Evolutionary conservation across 2,329 filamentous ascomycete species (phyloP), one percentile per base, ranked within the genome.

Genomic region (Zopfia rhizophila): DNA sequence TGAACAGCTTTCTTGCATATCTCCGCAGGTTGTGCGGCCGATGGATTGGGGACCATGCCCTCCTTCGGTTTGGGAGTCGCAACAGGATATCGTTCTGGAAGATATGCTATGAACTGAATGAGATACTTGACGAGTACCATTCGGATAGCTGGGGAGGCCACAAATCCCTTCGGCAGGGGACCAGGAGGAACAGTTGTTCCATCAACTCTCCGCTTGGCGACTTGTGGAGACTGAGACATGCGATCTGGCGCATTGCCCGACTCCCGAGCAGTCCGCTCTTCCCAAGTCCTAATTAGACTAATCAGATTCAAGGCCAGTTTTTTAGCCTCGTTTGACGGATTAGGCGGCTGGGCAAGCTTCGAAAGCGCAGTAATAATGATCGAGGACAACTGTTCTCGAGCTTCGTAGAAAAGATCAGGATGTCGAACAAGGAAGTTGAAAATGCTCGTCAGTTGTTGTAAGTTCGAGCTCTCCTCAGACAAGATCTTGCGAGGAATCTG

Each of bases 371-470:
- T 87, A 44, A 99, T 92, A 67, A 99, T 95, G 54, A 94, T 83
- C 45, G 89, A 84, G 4, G 91, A 86, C 56, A 97, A 95, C 65
- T 93, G 92, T 56, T 99, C 94, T 42, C 94, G 82, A 1, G 91
- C 91, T 54, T 97, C 93, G 60, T 95, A 99, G 75, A 99, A 99
- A 4, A 99, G 78, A 62, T 94, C 88, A 0, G 92, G 89, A 67
- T 99, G 93, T 45, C 90, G 85, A 24, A 97, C 93, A 23, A 99
- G 79, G 74, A 99, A 99, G 63, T 97, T 89, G 77, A 97, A 97
- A 60, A 99, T 97, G 75, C 89, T 94, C 40, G 91, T 96, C 75
- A 97, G 88, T 73, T 97, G 94, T 71, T 96, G 92, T 33, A 93
- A 82, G 61, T 99, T 99, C 53, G 94, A 90, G 18, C 90, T 92